These are phyloP conservation scores for Komagataella pseudopastoris DNA, from an alignment of 805 yeast genomes.

Conservation along the genomic window DNA sequence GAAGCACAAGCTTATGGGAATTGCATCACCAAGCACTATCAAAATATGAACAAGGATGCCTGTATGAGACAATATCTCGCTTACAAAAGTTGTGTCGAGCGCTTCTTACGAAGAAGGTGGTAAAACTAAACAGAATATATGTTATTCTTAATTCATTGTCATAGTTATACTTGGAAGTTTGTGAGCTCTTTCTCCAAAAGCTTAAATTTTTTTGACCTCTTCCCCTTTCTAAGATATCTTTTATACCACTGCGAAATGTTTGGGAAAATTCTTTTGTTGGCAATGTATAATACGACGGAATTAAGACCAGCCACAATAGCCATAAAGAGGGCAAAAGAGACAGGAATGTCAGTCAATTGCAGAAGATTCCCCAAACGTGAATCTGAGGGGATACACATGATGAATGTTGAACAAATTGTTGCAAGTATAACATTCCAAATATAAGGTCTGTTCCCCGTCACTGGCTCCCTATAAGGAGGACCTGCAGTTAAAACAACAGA, in stretches of 20 bases:
- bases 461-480: constrained; percentile 82
- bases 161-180: background rate
- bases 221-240: constrained; percentile 15
- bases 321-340: constrained; percentile 37
- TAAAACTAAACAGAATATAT: constrained; percentile 2
- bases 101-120: constrained; percentile 18
- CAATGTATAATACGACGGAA: constrained; percentile 28
- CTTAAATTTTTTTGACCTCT: constrained; percentile 23
- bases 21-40: constrained; percentile 36
- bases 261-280: constrained; percentile 30
- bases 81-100: constrained; percentile 36
- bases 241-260: constrained; percentile 25
- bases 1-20: constrained; percentile 33
- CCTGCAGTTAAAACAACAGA: constrained; percentile 85
- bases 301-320: constrained; percentile 32
- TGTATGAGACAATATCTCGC: constrained; percentile 35
- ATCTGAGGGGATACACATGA: constrained; percentile 42
- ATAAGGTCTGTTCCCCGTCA: constrained; percentile 56
- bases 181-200: constrained; percentile 16
- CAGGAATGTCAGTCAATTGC: constrained; percentile 57
- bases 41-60: constrained; percentile 35
- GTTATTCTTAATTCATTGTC: background rate
- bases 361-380: constrained; percentile 51
- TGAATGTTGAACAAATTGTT: constrained; percentile 28
- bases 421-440: constrained; percentile 45